phyloP scores from a whole-genome alignment of 2,329 filamentous ascomycete species.

The Epichloe sp. region DNA sequence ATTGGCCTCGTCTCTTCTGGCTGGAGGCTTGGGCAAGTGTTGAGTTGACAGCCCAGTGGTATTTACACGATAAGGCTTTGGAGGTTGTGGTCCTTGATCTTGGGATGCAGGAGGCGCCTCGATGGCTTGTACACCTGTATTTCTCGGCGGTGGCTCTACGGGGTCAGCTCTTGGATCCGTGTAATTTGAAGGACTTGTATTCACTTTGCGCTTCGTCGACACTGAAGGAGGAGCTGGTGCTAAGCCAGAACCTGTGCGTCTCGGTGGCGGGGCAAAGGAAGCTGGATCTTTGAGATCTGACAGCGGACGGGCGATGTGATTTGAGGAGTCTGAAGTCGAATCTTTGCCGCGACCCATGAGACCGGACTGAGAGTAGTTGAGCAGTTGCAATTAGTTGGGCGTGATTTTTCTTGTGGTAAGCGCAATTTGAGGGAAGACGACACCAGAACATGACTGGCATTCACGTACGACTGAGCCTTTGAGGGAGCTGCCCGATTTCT shows the following conservation, averaged over 20 bases:
- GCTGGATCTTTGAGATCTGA: constrained; percentile 60
- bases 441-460: background rate
- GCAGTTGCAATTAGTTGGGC: background rate
- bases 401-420: constrained; percentile 1
- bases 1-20: constrained; percentile 31
- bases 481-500: constrained; percentile 24
- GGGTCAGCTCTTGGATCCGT: constrained; percentile 15
- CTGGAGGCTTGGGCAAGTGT: constrained; percentile 58
- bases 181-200: constrained; percentile 21
- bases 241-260: constrained; percentile 31
- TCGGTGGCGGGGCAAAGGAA: constrained; percentile 71
- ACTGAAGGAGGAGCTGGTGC: constrained; percentile 13
- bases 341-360: constrained; percentile 30
- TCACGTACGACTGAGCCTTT: constrained; percentile 30
- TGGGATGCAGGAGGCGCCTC: background rate
- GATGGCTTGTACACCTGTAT: background rate
- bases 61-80: constrained; percentile 54
- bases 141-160: constrained; percentile 8
- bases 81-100: constrained; percentile 29
- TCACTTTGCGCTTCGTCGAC: constrained; percentile 13
- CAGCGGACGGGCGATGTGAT: constrained; percentile 45
- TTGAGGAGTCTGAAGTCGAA: constrained; percentile 5
- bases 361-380: constrained; percentile 24
- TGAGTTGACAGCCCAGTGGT: constrained; percentile 59
- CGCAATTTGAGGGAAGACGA: background rate